These are phyloP conservation scores for Aspergillus pseudoglaucus DNA, from an alignment of 2,329 filamentous ascomycete genomes.

Conservation along the genomic window DNA sequence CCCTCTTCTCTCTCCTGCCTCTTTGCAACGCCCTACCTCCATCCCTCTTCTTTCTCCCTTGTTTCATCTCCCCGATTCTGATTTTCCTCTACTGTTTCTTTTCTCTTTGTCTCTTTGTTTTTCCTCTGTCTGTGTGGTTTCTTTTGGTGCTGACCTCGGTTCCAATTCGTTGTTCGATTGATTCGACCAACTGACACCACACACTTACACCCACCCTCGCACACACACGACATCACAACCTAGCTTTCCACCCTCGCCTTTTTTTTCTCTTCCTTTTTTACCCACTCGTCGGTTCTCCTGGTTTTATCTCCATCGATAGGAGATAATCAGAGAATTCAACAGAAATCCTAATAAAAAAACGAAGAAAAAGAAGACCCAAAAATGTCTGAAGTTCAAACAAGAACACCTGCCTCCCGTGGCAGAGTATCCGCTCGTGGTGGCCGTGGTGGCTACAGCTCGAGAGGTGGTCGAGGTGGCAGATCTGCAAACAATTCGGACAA, in stretches of 20 bases:
- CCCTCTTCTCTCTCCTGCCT: slow-evolving; percentile 11
- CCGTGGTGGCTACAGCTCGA: slow-evolving; percentile 64
- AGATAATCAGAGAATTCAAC: slow-evolving; percentile 25
- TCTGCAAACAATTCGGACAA: slow-evolving; percentile 62
- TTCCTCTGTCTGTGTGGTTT: slow-evolving; percentile 19
- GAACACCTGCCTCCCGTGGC: slow-evolving; percentile 76
- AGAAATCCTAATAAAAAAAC: slow-evolving; percentile 27
- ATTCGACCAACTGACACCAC: neutral
- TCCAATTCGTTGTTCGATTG: neutral
- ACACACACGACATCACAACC: slow-evolving; percentile 3
- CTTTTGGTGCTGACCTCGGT: slow-evolving; percentile 29
- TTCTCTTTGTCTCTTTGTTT: slow-evolving; percentile 20
- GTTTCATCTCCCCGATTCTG: slow-evolving; percentile 9
- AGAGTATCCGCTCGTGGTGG: slow-evolving; percentile 86
- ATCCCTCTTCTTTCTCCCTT: slow-evolving; percentile 8
- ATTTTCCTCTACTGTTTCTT: slow-evolving; percentile 10
- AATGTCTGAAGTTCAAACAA: slow-evolving; percentile 93
- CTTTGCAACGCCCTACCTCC: slow-evolving; percentile 1
- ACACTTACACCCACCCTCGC: neutral
- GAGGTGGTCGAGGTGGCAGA: slow-evolving; percentile 63
- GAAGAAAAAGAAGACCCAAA: neutral
- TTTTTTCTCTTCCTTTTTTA: slow-evolving; percentile 18
- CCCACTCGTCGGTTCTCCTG: neutral
- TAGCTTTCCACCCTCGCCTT: slow-evolving; percentile 21
- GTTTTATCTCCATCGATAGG: slow-evolving; percentile 16